These are phyloP conservation scores for Wickerhamomyces alni DNA, from an alignment of 805 yeast species.

Conservation along the genomic window DNA sequence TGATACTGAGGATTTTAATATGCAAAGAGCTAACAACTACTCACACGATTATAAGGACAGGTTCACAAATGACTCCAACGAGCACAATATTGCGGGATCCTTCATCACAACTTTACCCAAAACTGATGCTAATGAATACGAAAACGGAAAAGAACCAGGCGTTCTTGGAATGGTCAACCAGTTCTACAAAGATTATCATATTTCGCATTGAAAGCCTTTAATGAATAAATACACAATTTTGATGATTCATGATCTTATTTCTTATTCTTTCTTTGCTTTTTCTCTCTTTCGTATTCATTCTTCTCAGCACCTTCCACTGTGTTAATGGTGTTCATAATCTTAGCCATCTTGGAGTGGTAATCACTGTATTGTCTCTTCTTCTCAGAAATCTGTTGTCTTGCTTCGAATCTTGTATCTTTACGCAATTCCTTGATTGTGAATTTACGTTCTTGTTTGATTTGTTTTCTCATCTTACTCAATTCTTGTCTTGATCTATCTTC, in stretches of 20 bases:
- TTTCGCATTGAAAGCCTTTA: conserved; percentile 7
- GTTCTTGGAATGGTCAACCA: conserved; percentile 80
- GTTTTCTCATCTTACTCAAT: conserved; percentile 71
- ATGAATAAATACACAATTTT: too few species aligned
- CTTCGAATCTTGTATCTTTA: conserved; percentile 79
- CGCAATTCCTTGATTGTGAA: conserved; percentile 84
- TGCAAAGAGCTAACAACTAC: too few species aligned
- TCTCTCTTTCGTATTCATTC: conserved; percentile 87
- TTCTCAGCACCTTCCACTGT: conserved; percentile 95
- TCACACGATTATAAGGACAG: conserved; percentile 5
- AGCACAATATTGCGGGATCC: conserved; percentile 35
- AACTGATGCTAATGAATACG: conserved; percentile 27
- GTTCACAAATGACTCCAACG: conserved; percentile 3
- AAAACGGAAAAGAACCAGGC: conserved; percentile 34
- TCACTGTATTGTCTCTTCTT: conserved; percentile 70
- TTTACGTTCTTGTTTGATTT: conserved; percentile 88
- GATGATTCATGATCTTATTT: too few species aligned
- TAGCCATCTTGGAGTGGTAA: conserved; percentile 87
- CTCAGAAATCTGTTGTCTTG: conserved; percentile 75
- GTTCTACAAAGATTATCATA: conserved; percentile 49
- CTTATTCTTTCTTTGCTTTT: conserved; percentile 52
- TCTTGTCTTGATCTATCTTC: conserved; percentile 78
- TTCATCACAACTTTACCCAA: conserved; percentile 32
- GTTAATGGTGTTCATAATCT: conserved; percentile 77
- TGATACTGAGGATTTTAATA: too few species aligned